Base-by-base conservation (phyloP, 192 early-diverging fungal species). In the Coemansia sp. region DNA sequence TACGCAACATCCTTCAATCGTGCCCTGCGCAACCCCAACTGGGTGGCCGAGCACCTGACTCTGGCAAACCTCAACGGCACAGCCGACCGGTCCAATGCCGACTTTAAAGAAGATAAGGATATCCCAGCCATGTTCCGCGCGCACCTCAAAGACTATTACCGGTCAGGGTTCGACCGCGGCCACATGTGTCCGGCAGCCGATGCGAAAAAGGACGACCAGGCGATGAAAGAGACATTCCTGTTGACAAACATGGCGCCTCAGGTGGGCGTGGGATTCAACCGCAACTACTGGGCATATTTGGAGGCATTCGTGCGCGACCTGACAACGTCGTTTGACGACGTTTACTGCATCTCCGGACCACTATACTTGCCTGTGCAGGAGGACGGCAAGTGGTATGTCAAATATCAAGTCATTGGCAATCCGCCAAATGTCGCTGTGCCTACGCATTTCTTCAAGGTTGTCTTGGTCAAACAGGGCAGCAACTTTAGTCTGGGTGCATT, bases 111-210 rank as follows among this genome's bases (percentile, higher is more conserved):
- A 65, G 95, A 98, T 56, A 23, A 59, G 0, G 56, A 60, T 0
- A 84, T 98, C 17, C 94, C 94, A 12, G 62, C 63, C 9, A 74
- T 76, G 29, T 98, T 92, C 78, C 86, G 91, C 56, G 89, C 91
- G 2, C 82, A 80, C 24, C 79, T 95, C 39, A 61, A 73, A n/a
- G 94, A 98, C 80, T 98, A 96, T 73, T 74, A 84, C 60, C 75
- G 84, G 22, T 88, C 88, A 9, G 91, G 91, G 17, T 95, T 88
- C 79, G 94, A 96, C 82, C 87, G 94, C 35, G 95, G 95, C 22
- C 95, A 98, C 62, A 87, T 98, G 85, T 94, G 83, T 8, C 94
- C 95, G 11, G 95, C 95, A 4, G 92, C 91, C 0, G 94, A 97
- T 70, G 88, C 89, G 60, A 88, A 88, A 60, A 78, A 74, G 66